Percentiles rank a stretch among this genome's conserved stretches.
Conservation (phyloP, 768 basidiomycete genomes). For the Pulveroboletus frians region DNA sequence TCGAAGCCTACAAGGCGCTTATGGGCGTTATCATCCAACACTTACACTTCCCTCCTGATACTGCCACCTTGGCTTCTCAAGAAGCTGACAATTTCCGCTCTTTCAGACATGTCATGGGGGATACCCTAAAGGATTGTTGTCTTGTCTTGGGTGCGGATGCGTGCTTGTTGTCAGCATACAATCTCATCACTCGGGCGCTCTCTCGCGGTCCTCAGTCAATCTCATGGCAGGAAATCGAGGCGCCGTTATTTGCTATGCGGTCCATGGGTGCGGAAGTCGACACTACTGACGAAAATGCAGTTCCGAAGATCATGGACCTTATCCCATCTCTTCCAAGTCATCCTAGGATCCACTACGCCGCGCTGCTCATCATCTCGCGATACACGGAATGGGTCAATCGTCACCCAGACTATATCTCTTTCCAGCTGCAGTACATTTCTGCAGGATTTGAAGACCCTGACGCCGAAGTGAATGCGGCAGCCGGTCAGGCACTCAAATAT, state of each 20-base stretch:
- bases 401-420: constrained; percentile 81
- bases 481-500: constrained; percentile 93
- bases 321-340: constrained; percentile 86
- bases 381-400: constrained; percentile 96
- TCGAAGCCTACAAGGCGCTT: constrained; percentile 78
- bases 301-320: constrained; percentile 96
- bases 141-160: constrained; percentile 82
- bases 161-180: constrained; percentile 78
- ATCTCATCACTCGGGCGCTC: constrained; percentile 72
- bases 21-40: constrained; percentile 85
- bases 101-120: constrained; percentile 98
- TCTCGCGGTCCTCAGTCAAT: constrained; percentile 49
- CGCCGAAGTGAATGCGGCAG: constrained; percentile 82
- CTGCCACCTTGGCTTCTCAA: constrained; percentile 59
- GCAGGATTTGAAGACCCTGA: constrained; percentile 83
- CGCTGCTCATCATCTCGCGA: constrained; percentile 88
- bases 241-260: constrained; percentile 94
- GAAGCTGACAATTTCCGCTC: constrained; percentile 91
- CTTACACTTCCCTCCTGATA: constrained; percentile 83
- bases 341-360: constrained; percentile 90
- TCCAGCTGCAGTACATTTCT: constrained; percentile 87
- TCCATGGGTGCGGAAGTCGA: constrained; percentile 97
- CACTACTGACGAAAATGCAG: constrained; percentile 68
- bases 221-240: constrained; percentile 96
- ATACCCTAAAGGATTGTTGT: constrained; percentile 98